phyloP scores from a whole-genome alignment of 164 flowering plant species.

The Vitis cinerea region DNA sequence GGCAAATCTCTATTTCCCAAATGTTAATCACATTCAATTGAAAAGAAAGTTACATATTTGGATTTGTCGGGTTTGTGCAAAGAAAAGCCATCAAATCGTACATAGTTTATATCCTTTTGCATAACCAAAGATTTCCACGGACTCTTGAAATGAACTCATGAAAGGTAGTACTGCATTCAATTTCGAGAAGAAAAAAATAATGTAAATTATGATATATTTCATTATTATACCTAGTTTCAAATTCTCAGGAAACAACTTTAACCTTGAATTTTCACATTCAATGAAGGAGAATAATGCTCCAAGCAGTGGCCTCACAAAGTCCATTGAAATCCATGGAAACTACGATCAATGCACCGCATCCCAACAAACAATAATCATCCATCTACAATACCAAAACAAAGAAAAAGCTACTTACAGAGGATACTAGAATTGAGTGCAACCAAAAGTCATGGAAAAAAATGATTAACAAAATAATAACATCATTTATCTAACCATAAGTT shows the following conservation, averaged over 20 bases:
- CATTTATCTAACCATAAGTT: neutral
- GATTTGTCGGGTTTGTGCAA: too few species aligned
- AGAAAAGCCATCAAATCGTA: too few species aligned
- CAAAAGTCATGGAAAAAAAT: conserved; percentile 1
- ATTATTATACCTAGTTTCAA: neutral
- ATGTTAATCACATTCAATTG: too few species aligned
- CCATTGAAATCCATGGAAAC: conserved; percentile 31
- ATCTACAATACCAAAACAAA: conserved; percentile 52
- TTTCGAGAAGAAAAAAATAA: too few species aligned
- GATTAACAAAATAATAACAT: neutral
- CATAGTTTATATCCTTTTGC: too few species aligned
- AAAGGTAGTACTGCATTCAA: too few species aligned
- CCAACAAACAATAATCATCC: conserved; percentile 57
- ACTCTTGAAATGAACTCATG: too few species aligned
- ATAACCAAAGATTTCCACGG: too few species aligned
- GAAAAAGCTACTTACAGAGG: neutral
- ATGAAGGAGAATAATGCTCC: conserved; percentile 11
- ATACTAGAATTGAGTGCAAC: neutral
- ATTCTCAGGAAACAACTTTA: neutral
- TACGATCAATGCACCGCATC: conserved; percentile 33
- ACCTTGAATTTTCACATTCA: conserved; percentile 10
- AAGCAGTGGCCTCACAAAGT: conserved; percentile 23
- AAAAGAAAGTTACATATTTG: too few species aligned
- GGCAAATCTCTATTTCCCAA: too few species aligned
- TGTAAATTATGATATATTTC: neutral